Evolutionary conservation across 73 alveolate species (phyloP), one percentile per base, ranked within the genome.

Genomic region (Symbiodinium natans): DNA sequence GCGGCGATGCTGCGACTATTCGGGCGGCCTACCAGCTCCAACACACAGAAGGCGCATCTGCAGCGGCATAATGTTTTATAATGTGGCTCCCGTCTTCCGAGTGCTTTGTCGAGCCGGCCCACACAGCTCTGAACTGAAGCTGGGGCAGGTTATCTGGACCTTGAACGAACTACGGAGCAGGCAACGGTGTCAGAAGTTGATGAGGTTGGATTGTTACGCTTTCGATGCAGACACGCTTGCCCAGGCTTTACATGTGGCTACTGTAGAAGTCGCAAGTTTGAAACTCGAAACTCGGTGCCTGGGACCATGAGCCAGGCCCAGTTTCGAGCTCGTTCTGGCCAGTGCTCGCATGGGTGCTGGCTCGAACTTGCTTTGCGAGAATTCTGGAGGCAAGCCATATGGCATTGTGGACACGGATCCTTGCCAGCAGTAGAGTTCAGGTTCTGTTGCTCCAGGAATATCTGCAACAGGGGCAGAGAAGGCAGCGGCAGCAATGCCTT

Each of bases 1-100:
- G n/a, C n/a, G n/a, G n/a, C n/a, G n/a, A n/a, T n/a, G n/a, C 6
- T 90, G 97, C 97, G 87, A 2, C 54, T 90, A 17, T 90, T 90
- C 48, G 97, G 97, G 39, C 97, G 97, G 13, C 97, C 97, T 19
- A 90, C 97, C 39, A 90, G 97, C 89, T 90, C 97, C 82, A 90
- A 90, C 71, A 90, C 97, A 3, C 97, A 90, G 77, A 90, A 90
- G 97, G 94, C 46, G 41, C 31, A 52, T 52, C n/a, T 54, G 73
- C 74, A n/a, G n/a, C n/a, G n/a, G n/a, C n/a, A n/a, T n/a, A n/a
- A n/a, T n/a, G n/a, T n/a, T n/a, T n/a, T n/a, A n/a, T n/a, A n/a
- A n/a, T n/a, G n/a, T n/a, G n/a, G n/a, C n/a, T n/a, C n/a, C n/a
- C n/a, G n/a, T n/a, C n/a, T n/a, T n/a, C n/a, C n/a, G n/a, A n/a